A percentile compares a stretch with the other conserved stretches of the same genome.
phyloP scores from a whole-genome alignment of 1,139 yeast genomes.

The Geotrichum candidum region DNA sequence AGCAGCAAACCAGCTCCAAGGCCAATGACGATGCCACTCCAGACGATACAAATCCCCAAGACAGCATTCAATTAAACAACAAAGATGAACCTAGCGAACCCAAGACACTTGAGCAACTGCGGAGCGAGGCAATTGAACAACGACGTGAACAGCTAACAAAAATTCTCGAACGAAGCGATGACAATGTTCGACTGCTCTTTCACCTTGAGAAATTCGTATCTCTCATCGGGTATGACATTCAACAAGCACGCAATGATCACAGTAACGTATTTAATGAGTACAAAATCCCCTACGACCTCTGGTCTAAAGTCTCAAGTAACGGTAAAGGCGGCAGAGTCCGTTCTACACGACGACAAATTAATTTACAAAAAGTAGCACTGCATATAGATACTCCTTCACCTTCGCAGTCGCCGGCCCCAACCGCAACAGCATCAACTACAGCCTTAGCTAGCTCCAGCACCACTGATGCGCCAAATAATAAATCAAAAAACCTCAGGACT shows the following conservation, averaged over 20 bases:
- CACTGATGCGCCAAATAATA: background rate
- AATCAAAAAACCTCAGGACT: background rate
- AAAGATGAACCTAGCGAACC: background rate
- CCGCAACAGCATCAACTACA: background rate
- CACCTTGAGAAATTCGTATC: conserved; percentile 57
- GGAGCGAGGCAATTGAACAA: conserved; percentile 9
- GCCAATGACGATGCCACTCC: background rate
- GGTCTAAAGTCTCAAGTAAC: conserved; percentile 34
- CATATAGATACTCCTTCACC: conserved; percentile 15
- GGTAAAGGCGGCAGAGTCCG: conserved; percentile 26
- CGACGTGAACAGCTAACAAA: conserved; percentile 23
- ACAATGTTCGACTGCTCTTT: conserved; percentile 45
- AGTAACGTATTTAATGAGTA: conserved; percentile 37
- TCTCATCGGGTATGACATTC: conserved; percentile 56
- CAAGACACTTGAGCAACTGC: conserved; percentile 4
- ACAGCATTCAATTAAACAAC: background rate
- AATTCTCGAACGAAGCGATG: conserved; percentile 44
- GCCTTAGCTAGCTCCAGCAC: background rate
- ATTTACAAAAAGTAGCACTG: conserved; percentile 23
- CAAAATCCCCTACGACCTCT: conserved; percentile 33
- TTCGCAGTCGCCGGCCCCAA: conserved; percentile 10
- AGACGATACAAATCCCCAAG: background rate
- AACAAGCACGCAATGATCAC: conserved; percentile 42
- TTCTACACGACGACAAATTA: conserved; percentile 30
- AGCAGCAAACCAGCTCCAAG: background rate